These are phyloP conservation scores for Articulospora tetracladia DNA, from an alignment of 495 filamentous ascomycete species.

Conservation along the genomic window DNA sequence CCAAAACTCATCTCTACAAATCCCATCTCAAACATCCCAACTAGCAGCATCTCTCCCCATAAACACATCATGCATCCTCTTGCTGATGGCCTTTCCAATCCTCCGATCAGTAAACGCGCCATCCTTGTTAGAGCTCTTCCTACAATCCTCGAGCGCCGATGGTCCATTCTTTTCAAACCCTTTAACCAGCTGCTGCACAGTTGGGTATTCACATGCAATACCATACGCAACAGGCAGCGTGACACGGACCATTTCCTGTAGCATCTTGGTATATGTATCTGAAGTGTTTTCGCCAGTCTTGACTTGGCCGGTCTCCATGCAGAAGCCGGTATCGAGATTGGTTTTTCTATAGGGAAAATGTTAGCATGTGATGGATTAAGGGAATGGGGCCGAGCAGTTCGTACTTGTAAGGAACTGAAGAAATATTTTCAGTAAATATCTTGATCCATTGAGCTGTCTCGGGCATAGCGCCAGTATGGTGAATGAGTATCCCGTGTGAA, in stretches of 20 bases:
- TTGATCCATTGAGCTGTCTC: slow-evolving; percentile 78
- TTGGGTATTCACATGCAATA: slow-evolving; percentile 58
- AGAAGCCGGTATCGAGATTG: slow-evolving; percentile 59
- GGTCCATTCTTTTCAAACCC: slow-evolving; percentile 60
- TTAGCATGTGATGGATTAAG: neutral
- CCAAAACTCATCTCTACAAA: neutral
- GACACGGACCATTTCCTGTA: slow-evolving; percentile 72
- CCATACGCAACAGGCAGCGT: slow-evolving; percentile 73
- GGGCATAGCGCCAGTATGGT: slow-evolving; percentile 57
- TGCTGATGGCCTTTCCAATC: slow-evolving; percentile 68
- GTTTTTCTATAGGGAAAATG: slow-evolving; percentile 24
- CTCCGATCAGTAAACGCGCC: slow-evolving; percentile 61
- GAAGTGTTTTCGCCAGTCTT: slow-evolving; percentile 61
- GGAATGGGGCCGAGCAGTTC: slow-evolving; percentile 1
- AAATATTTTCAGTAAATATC: slow-evolving; percentile 77
- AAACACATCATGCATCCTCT: slow-evolving; percentile 70
- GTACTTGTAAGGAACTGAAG: slow-evolving; percentile 67
- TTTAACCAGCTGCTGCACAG: slow-evolving; percentile 49
- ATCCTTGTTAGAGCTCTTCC: slow-evolving; percentile 64
- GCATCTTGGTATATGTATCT: slow-evolving; percentile 75
- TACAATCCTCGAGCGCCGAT: slow-evolving; percentile 53
- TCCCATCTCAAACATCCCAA: slow-evolving; percentile 53
- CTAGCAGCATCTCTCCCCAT: slow-evolving; percentile 62
- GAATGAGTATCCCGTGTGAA: slow-evolving; percentile 60
- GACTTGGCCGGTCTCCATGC: slow-evolving; percentile 81